Evolutionary conservation across 352 stramenopile genomes (phyloP), one percentile per base, ranked within the genome.

Genomic region (Pythium biforme): DNA sequence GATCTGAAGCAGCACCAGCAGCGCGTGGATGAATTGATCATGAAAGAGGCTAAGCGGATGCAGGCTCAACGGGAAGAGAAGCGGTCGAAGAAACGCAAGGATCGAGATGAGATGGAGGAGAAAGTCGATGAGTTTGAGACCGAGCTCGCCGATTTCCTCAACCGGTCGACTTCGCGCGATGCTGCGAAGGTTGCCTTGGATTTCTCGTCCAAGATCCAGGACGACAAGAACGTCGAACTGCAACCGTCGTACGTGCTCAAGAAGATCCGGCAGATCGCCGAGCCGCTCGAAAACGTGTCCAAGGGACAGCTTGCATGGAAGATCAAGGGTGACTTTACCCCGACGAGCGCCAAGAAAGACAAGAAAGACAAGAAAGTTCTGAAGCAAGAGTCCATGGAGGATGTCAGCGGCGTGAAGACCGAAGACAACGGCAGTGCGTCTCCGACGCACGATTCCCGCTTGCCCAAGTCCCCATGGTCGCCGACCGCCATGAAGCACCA

Each of bases 21-120:
- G 47, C 80, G 80, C n/a, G 83, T 95, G 8, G 84, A 95, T 55
- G 83, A 93, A 11, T 65, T 91, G 27, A 95, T 95, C 61, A 92
- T 95, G 86, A 92, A 91, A 39, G 86, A 95, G 49, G 86, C 86
- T 11, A 92, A 92, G 62, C 79, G 81, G 6, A 94, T 95, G 84
- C 84, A 95, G 49, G 81, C 71, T 6, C 82, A 91, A 40, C 83
- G 85, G 8, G 83, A 93, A 70, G 78, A 78, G 23, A 93, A 92
- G 66, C 82, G 86, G 19, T 66, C 74, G 14, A 94, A 92, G 55
- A 94, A 94, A 61, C 82, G 86, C 49, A 90, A 91, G 57, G 70
- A 92, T 15, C 73, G 77, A 22, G 73, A 89, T 49, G 71, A 85
- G 40, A 83, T 88, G 29, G 81, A 92, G 25, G 80, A 89, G 2